Base-by-base conservation (phyloP, 805 yeast genomes). In the Peterozyma xylosa region DNA sequence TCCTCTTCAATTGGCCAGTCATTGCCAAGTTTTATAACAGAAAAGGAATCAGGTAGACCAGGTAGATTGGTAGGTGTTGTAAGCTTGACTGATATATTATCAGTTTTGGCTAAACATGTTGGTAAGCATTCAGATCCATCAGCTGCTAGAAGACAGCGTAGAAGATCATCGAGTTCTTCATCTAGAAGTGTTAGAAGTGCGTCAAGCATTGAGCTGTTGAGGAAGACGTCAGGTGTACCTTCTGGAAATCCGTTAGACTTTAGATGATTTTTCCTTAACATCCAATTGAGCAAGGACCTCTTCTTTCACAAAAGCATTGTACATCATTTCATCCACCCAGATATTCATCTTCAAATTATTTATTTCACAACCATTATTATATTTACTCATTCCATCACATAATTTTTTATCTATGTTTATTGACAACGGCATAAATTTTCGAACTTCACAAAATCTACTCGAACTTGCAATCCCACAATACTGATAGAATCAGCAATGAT, bases 41-140 rank as follows among this genome's bases (percentile, higher is more conserved):
- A 55, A 13, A 53, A 58, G 21, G 60, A 57, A 15, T 59, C 62
- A 41, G 81, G 82, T 37, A 68, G 81, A 42, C 79, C 87, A 2
- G 96, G 96, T 13, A 85, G 81, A 57, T 71, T 91, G 48, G 78
- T 87, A 43, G 98, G 98, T 35, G 98, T 93, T 21, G 80, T 93
- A 2, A 86, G 96, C 3, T 68, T 93, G 53, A 91, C 98, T 0
- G 99, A 91, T 62, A 82, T 91, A 32, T 66, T 93, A 41, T 86
- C 90, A 14, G 64, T 88, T 37, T 73, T 91, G 49, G 96, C 96
- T 9, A 74, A 80, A 53, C 77, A 76, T 33, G 73, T 80, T 45
- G 96, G 95, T 3, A 76, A 76, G 55, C 58, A 59, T 41, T 80
- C 87, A 18, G 96, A 91, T 58, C 98, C 99, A 3, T 79, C 73